Conservation (phyloP, 2,329 filamentous ascomycete species). For the Curvularia sp. region DNA sequence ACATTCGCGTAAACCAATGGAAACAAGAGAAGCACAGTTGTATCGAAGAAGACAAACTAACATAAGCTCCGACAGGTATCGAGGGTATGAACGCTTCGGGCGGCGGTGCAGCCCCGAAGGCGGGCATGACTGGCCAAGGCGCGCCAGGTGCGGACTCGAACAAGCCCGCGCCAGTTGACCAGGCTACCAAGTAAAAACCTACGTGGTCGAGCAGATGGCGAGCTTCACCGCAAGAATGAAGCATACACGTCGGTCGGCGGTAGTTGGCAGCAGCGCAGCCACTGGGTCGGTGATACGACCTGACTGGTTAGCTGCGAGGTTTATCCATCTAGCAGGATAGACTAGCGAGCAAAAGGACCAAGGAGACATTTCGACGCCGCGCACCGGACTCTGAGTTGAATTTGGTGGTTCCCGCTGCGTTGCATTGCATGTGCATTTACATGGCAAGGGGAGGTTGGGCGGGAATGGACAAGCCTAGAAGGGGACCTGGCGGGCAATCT, state of each 20-base stretch:
- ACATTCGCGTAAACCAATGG: neutral
- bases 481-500: no score
- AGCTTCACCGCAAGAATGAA: slow-evolving; percentile 7
- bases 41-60: slow-evolving; percentile 7
- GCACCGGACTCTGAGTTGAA: neutral
- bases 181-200: slow-evolving; percentile 28
- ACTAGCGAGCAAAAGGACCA: neutral
- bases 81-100: slow-evolving; percentile 48
- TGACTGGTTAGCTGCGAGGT: neutral
- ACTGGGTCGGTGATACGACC: neutral
- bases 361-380: neutral
- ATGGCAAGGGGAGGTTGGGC: no score
- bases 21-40: neutral
- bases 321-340: neutral
- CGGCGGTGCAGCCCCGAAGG: slow-evolving; percentile 35
- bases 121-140: slow-evolving; percentile 28
- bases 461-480: no score
- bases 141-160: slow-evolving; percentile 23
- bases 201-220: neutral
- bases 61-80: slow-evolving; percentile 24
- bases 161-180: slow-evolving; percentile 30
- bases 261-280: neutral
- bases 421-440: neutral
- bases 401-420: neutral
- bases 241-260: neutral